phyloP scores from a whole-genome alignment of 257 asterid genomes.

The Fraxinus quadrangulata region DNA sequence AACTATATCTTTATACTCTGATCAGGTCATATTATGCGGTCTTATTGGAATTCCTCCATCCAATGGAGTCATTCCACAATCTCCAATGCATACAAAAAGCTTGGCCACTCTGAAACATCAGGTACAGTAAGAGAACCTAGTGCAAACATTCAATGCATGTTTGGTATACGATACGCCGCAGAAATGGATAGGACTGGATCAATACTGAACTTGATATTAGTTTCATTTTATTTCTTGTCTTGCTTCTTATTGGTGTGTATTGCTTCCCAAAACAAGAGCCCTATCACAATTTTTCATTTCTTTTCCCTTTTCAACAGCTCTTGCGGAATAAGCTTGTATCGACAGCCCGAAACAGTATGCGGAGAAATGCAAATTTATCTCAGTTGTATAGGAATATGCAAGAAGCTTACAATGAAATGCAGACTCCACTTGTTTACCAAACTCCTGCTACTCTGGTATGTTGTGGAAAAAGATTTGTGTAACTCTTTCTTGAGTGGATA shows the following conservation, averaged over 20 bases:
- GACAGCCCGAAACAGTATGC: conserved; percentile 70
- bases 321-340: conserved; percentile 84
- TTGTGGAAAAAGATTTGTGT: neutral
- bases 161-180: neutral
- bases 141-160: neutral
- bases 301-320: conserved; percentile 55
- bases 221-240: neutral
- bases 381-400: conserved; percentile 81
- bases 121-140: conserved; percentile 39
- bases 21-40: conserved; percentile 87
- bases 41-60: conserved; percentile 97
- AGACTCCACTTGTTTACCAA: conserved; percentile 88
- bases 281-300: conserved; percentile 1
- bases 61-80: conserved; percentile 97
- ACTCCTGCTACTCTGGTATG: conserved; percentile 72
- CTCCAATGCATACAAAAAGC: conserved; percentile 98
- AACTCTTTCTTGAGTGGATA: neutral
- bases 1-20: conserved; percentile 12
- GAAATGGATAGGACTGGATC: neutral
- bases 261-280: neutral
- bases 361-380: conserved; percentile 66
- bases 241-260: neutral
- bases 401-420: conserved; percentile 83
- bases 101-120: conserved; percentile 96
- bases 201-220: neutral